Evolutionary conservation across 345 rosid species (phyloP).

Genomic region (Citrus maxima): DNA sequence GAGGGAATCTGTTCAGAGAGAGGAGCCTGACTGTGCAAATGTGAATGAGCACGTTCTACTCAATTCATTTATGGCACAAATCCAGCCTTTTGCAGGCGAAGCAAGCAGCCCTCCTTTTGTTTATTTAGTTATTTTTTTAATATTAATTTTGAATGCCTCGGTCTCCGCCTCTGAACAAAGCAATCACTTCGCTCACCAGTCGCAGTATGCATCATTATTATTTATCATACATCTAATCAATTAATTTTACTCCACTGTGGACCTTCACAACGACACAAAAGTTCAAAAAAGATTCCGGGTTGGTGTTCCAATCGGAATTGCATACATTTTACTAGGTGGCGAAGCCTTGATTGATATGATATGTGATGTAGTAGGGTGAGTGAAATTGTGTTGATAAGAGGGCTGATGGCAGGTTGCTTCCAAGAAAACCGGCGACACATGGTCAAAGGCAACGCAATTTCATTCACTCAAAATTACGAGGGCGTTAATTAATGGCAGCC

Average conservation of each 20-base stretch:
- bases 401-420: background rate
- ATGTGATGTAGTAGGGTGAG: too few relatives aligned
- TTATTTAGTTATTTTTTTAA: background rate
- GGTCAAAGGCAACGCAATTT: background rate
- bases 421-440: background rate
- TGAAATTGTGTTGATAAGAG: background rate
- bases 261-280: background rate
- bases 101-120: too few relatives aligned
- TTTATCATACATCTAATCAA: too few relatives aligned
- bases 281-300: too few relatives aligned
- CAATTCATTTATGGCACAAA: background rate
- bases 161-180: background rate
- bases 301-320: background rate
- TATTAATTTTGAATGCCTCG: background rate
- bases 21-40: too few relatives aligned
- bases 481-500: background rate
- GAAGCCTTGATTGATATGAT: background rate
- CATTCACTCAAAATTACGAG: background rate
- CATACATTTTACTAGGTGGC: background rate
- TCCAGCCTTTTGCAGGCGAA: conserved; percentile 2
- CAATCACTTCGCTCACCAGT: background rate
- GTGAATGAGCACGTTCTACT: background rate
- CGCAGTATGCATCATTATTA: too few relatives aligned
- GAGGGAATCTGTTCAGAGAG: background rate
- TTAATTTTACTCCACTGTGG: too few relatives aligned